Base-by-base conservation (phyloP, 1,139 yeast genomes). In the Petasospora fabianii region DNA sequence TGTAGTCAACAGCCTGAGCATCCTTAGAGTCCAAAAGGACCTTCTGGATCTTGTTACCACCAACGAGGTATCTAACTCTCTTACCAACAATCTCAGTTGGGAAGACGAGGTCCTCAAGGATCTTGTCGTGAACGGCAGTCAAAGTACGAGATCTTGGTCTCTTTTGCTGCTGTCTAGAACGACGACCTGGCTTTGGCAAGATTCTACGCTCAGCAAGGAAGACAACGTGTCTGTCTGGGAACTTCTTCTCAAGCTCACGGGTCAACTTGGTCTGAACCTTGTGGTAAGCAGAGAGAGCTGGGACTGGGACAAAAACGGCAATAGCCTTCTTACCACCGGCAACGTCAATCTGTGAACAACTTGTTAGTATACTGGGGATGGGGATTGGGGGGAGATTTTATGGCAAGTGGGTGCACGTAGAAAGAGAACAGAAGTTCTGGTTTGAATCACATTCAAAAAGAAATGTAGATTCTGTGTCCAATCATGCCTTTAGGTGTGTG, bases 91-190 rank as follows among this genome's bases (percentile, higher is more conserved):
- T 92, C 79, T 92, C 97, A 62, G 97, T 90, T 73, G 98, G 98
- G 97, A 84, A 92, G 59, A 94, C 98, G 68, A 92, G 81, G 75
- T 92, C 98, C 75, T 92, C 98, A 72, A 92, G 87, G 75, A 92
- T 77, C 74, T 88, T 87, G 77, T 92, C 97, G 75, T 92, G 98
- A 60, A 92, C 98, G 66, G 97, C 88, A 63, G 97, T 82, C 73
- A 92, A 82, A 65, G 98, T 92, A 84, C 98, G 88, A 64, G 97
- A 90, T 80, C 96, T 86, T 73, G 98, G 98, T 82, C 98, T 92
- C 92, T 92, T 90, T 80, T 92, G 98, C 64, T 73, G 76, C 72
- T 83, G 84, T 80, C 90, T 85, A 52, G 96, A 80, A 64, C 79
- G 80, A 76, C 90, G 84, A 65, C 85, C 82, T 61, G 87, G 82